Evolutionary conservation across 306 rosid species (phyloP).

Genomic region (Prunus davidiana): DNA sequence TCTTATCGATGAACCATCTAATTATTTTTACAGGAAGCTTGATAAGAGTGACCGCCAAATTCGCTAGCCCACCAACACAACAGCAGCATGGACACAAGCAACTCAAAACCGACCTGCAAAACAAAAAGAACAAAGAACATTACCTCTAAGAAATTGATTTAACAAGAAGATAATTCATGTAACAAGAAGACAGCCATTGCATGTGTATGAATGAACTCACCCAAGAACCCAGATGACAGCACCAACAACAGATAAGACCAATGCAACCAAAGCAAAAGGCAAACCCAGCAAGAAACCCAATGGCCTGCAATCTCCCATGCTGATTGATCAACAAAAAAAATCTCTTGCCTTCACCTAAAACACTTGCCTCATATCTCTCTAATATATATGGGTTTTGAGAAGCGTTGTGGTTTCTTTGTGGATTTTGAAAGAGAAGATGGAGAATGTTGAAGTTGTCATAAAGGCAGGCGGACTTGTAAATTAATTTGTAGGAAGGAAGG

Average conservation of each 20-base stretch:
- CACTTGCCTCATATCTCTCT: not conserved
- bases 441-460: not conserved
- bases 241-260: conserved; percentile 57
- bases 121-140: not conserved
- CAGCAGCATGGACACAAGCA: conserved; percentile 84
- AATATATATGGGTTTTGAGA: too few species aligned
- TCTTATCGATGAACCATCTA: conserved; percentile 56
- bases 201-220: conserved; percentile 29
- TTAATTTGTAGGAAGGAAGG: too few species aligned
- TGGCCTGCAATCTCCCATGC: conserved; percentile 75
- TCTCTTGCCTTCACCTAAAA: not conserved
- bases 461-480: not conserved
- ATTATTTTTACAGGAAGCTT: conserved; percentile 64
- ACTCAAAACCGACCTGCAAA: conserved; percentile 62
- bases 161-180: too few species aligned
- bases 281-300: conserved; percentile 77
- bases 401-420: not conserved
- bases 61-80: conserved; percentile 61
- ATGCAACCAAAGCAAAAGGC: conserved; percentile 70
- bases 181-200: not conserved
- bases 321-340: not conserved
- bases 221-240: conserved; percentile 80
- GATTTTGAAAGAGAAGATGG: not conserved
- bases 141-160: not conserved
- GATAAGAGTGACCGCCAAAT: conserved; percentile 65